Conservation (phyloP, 768 basidiomycete genomes). For the Mycena polygramma region DNA sequence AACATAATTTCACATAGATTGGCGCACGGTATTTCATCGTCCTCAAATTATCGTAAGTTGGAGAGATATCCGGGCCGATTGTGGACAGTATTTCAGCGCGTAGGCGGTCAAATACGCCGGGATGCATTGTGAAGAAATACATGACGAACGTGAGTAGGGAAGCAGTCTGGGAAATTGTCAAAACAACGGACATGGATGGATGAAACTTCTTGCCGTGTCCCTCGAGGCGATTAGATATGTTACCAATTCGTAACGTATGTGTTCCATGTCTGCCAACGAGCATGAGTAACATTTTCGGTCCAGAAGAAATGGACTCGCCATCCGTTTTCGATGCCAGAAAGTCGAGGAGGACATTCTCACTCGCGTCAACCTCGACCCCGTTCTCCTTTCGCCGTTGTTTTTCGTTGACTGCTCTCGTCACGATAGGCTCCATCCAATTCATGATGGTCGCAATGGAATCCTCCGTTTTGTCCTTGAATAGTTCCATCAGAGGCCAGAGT, state of each 20-base stretch:
- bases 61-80: constrained; percentile 48
- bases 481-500: constrained; percentile 31
- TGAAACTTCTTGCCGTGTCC: constrained; percentile 59
- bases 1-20: constrained; percentile 11
- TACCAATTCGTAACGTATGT: constrained; percentile 27
- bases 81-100: constrained; percentile 56
- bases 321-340: constrained; percentile 48
- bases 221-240: constrained; percentile 61
- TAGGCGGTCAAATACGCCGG: constrained; percentile 57
- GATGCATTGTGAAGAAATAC: constrained; percentile 56
- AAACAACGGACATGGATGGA: not conserved
- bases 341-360: constrained; percentile 23
- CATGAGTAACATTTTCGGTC: not conserved
- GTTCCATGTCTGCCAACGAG: constrained; percentile 12
- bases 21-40: constrained; percentile 60
- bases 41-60: constrained; percentile 56
- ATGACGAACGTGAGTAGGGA: constrained; percentile 61
- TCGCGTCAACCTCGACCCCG: constrained; percentile 42
- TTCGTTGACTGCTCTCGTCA: constrained; percentile 50
- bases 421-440: constrained; percentile 58
- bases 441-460: constrained; percentile 31
- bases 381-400: constrained; percentile 44
- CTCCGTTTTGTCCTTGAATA: constrained; percentile 29
- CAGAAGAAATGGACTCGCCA: constrained; percentile 40
- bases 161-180: constrained; percentile 52